These are phyloP conservation scores for Botrytis elliptica DNA, from an alignment of 2,329 filamentous ascomycete species.

Conservation along the genomic window DNA sequence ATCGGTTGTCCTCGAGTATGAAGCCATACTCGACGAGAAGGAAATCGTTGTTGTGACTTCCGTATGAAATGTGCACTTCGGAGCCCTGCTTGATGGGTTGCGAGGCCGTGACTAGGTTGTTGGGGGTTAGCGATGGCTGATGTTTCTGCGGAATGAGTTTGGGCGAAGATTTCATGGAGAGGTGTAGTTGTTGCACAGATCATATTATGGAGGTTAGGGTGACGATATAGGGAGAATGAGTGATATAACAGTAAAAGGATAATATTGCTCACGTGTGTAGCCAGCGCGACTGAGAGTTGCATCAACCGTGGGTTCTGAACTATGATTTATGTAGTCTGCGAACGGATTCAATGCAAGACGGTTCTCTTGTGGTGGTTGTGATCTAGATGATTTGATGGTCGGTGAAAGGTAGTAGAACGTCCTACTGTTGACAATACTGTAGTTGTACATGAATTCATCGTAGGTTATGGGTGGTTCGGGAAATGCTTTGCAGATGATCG, in stretches of 20 bases:
- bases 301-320: slow-evolving; percentile 39
- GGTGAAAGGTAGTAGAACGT: slow-evolving; percentile 55
- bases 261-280: slow-evolving; percentile 45
- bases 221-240: not conserved
- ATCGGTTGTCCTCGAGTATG: slow-evolving; percentile 36
- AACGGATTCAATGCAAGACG: slow-evolving; percentile 70
- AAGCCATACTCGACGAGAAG: slow-evolving; percentile 63
- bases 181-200: not conserved
- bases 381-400: slow-evolving; percentile 39
- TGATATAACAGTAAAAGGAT: not conserved
- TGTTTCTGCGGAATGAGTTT: not conserved
- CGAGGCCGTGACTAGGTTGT: slow-evolving; percentile 46
- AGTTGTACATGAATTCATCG: slow-evolving; percentile 52
- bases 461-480: slow-evolving; percentile 39
- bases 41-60: slow-evolving; percentile 69
- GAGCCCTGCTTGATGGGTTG: slow-evolving; percentile 54
- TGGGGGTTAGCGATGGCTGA: not conserved
- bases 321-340: slow-evolving; percentile 68
- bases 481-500: slow-evolving; percentile 44
- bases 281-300: slow-evolving; percentile 50
- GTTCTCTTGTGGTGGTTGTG: slow-evolving; percentile 49
- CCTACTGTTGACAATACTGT: slow-evolving; percentile 61
- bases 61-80: slow-evolving; percentile 70
- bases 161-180: not conserved
- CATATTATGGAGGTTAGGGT: not conserved